Evolutionary conservation across 805 yeast species (phyloP), one percentile per base, ranked within the genome.

Genomic region (Sungouiozyma ichnusensis): DNA sequence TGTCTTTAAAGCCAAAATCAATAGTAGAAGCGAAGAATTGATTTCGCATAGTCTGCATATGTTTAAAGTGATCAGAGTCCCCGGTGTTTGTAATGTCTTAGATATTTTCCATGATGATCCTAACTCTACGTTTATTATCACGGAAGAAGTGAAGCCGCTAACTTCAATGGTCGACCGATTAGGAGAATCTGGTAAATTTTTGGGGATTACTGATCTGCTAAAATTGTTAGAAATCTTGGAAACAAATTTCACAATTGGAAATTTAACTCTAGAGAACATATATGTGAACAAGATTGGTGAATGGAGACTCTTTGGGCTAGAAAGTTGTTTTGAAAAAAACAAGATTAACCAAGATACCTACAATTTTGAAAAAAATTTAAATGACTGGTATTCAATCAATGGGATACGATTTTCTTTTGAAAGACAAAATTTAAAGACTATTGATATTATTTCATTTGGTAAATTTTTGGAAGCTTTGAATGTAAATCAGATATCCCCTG

Each of bases 231-330:
- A 53, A 16, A 46, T 57, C 32, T 34, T 64, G 20, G 42, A 32
- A 3, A 34, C 39, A 11, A 13, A 34, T 17, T 74, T 81, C 19
- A 65, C 81, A 4, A 81, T 84, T 53, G 90, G 87, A 4, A 76
- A 77, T 45, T 48, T 85, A 11, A 69, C 73, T 44, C 49, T 64
- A 16, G 67, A 73, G 34, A 73, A 83, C 1, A 71, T 88, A 1
- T 87, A 66, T 56, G 77, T 85, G 14, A 81, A 74, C 42, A 72
- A 69, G 24, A 55, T 68, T 14, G 95, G 96, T 13, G 94, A 83
- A 54, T 85, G 95, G 90, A 80, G 77, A 45, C 57, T 88, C 20
- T 82, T 83, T 44, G 95, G 95, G 1, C 77, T 87, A 52, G 97
- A 88, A 59, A 42, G 58, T 31, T 58, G 61, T 34, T 31, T 41